Conservation (phyloP, 768 basidiomycete genomes). For the Lyophyllum decastes region DNA sequence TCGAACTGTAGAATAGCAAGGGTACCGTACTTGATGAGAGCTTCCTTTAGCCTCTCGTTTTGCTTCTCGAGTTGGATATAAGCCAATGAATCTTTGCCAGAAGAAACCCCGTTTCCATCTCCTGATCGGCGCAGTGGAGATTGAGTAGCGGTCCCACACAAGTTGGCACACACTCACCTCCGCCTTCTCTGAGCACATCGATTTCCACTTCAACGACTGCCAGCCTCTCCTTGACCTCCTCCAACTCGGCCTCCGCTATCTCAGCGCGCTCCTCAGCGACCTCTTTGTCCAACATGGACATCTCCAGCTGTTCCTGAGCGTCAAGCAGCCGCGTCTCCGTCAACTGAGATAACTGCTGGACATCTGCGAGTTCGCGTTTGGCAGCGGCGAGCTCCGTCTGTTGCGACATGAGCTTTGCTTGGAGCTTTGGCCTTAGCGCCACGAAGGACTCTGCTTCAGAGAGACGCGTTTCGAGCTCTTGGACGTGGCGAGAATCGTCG, state of each 20-base stretch:
- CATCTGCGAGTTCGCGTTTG: constrained; percentile 76
- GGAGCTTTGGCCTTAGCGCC: constrained; percentile 84
- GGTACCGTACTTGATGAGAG: constrained; percentile 66
- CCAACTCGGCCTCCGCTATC: constrained; percentile 72
- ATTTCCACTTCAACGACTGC: constrained; percentile 85
- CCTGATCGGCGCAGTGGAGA: neutral
- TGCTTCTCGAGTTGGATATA: constrained; percentile 94
- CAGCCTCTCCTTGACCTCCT: constrained; percentile 75
- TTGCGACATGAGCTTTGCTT: constrained; percentile 80
- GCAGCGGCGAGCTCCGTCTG: constrained; percentile 79
- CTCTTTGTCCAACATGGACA: constrained; percentile 94
- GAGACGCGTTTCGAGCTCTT: constrained; percentile 83
- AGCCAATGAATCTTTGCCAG: constrained; percentile 59
- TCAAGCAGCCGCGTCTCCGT: constrained; percentile 74
- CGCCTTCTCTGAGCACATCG: constrained; percentile 69
- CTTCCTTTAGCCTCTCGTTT: constrained; percentile 94
- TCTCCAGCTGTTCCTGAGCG: constrained; percentile 88
- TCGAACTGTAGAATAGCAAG: neutral
- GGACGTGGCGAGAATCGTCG: constrained; percentile 83
- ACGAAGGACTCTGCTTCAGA: constrained; percentile 84
- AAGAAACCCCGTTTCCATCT: constrained; percentile 27
- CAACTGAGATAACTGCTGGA: constrained; percentile 71
- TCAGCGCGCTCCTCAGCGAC: constrained; percentile 94
- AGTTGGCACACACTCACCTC: constrained; percentile 21
- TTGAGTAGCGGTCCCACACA: neutral